Conservation (phyloP, 805 yeast genomes). For the Candida pseudoglaebosa region DNA sequence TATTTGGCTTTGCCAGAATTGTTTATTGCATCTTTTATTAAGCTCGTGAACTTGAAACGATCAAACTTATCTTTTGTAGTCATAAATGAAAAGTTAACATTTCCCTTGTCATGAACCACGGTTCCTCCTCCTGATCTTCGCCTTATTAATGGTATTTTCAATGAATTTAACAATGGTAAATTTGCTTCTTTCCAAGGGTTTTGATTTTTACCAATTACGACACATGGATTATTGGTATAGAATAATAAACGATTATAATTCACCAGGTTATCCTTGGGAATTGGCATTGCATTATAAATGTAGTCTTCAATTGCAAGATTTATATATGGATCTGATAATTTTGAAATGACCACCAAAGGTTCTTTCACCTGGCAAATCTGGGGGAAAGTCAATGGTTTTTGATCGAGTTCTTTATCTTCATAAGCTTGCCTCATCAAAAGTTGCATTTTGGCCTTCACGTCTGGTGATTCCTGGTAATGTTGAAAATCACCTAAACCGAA, state of each 20-base stretch:
- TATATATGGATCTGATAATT: slow-evolving; percentile 58
- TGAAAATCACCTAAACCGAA: slow-evolving; percentile 37
- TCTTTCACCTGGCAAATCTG: slow-evolving; percentile 8
- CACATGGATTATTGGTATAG: slow-evolving; percentile 77
- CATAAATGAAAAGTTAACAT: slow-evolving; percentile 80
- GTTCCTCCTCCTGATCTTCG: slow-evolving; percentile 94
- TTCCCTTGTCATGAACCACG: slow-evolving; percentile 90
- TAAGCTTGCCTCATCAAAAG: slow-evolving; percentile 4
- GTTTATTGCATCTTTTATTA: slow-evolving; percentile 37
- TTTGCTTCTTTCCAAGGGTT: slow-evolving; percentile 89
- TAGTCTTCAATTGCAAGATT: slow-evolving; percentile 83
- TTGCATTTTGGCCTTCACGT: slow-evolving; percentile 18
- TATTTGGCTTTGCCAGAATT: slow-evolving; percentile 7
- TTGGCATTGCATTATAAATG: slow-evolving; percentile 63
- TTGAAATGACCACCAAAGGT: slow-evolving; percentile 60
- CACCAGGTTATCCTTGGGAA: slow-evolving; percentile 13
- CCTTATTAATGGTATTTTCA: slow-evolving; percentile 65
- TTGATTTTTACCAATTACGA: slow-evolving; percentile 95
- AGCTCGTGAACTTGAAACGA: slow-evolving; percentile 49
- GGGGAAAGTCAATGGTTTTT: neutral
- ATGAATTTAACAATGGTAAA: slow-evolving; percentile 46
- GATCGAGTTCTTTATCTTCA: neutral
- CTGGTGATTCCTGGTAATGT: slow-evolving; percentile 32
- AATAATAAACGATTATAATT: slow-evolving; percentile 56
- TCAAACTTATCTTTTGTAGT: slow-evolving; percentile 63